Evolutionary conservation across 2,329 filamentous ascomycete species (phyloP), one percentile per base, ranked within the genome.

Genomic region (Alternaria sp.): DNA sequence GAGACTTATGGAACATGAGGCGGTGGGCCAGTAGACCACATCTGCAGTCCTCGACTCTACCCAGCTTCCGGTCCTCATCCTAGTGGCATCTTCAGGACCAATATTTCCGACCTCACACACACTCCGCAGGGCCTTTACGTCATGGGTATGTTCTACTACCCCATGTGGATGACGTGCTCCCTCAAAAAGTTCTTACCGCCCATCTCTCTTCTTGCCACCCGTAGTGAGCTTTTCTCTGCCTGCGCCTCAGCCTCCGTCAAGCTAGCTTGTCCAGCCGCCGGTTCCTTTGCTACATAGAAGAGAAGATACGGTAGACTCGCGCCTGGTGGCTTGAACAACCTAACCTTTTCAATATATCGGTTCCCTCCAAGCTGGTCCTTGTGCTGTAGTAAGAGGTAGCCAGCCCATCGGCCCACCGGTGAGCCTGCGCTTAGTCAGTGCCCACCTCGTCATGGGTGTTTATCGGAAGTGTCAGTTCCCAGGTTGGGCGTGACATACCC

Each of bases 331-430:
- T 52, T 50, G 40, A 65, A 67, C 7, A 61, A 34, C 10, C 59
- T 50, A 2, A 67, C 53, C 22, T 63, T 67, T 7, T 56, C 60
- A 9, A 67, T 59, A 32, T 57, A 60, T 12, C 60, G 43, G 4
- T 63, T 60, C 1, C 64, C 60, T 2, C 60, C 60, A 10, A 67
- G 57, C 4, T 61, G 45, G 2, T 38, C 20, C 14, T 65, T 65
- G 11, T 67, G 64, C 27, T 67, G 64, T 1, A 63, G 43, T 4
- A 67, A 36, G n/a, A 67, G 56, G 28, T 61, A 67, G 1, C 62
- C 62, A 0, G 52, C 60, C 54, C 62, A 63, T 59, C 57, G 14
- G 0, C 60, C 65, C 0, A 63, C 54, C 0, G 65, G 63, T 6
- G 65, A 65, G 1, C 65, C 65, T 67, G 0, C 9, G 11, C 0